Conservation (phyloP, 1,284 basidiomycete species). For the Ganoderma meredithae region DNA sequence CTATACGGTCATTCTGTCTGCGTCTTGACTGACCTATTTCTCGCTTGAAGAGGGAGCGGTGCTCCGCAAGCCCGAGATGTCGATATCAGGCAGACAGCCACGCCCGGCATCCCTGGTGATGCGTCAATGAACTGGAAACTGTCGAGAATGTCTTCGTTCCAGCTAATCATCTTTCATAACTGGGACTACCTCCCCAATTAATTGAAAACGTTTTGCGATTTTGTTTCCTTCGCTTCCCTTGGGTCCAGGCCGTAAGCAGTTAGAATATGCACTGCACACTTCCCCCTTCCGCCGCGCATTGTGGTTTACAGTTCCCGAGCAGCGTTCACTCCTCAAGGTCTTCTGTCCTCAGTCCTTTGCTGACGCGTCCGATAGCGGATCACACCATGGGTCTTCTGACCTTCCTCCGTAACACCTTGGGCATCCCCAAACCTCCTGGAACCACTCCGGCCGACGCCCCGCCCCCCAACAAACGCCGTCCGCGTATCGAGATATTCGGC, state of each 20-base stretch:
- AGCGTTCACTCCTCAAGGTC: neutral
- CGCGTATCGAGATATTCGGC: conserved; percentile 82
- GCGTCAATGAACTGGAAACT: too few relatives aligned
- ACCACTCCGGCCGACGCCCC: conserved; percentile 17
- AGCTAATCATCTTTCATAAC: neutral
- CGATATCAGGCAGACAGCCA: too few relatives aligned
- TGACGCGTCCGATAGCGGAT: conserved; percentile 58
- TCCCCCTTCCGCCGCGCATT: neutral
- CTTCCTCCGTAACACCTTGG: conserved; percentile 71
- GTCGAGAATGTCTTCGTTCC: neutral
- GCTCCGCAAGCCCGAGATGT: too few relatives aligned
- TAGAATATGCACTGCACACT: neutral
- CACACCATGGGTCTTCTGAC: conserved; percentile 85
- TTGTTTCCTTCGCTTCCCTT: too few relatives aligned
- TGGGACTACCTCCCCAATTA: neutral
- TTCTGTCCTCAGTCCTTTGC: neutral
- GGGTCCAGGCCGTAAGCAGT: too few relatives aligned
- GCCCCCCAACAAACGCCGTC: conserved; percentile 33
- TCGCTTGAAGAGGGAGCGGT: too few relatives aligned
- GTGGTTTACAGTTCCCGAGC: too few relatives aligned
- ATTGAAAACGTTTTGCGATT: too few relatives aligned
- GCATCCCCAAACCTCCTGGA: conserved; percentile 45
- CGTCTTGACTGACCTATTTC: too few relatives aligned
- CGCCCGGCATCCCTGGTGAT: too few relatives aligned
- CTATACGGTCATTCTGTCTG: too few relatives aligned